Percentiles rank a stretch among this genome's conserved stretches.
These are phyloP conservation scores for Fraxinus dipetala DNA, from an alignment of 305 asterid genomes.

Conservation along the genomic window DNA sequence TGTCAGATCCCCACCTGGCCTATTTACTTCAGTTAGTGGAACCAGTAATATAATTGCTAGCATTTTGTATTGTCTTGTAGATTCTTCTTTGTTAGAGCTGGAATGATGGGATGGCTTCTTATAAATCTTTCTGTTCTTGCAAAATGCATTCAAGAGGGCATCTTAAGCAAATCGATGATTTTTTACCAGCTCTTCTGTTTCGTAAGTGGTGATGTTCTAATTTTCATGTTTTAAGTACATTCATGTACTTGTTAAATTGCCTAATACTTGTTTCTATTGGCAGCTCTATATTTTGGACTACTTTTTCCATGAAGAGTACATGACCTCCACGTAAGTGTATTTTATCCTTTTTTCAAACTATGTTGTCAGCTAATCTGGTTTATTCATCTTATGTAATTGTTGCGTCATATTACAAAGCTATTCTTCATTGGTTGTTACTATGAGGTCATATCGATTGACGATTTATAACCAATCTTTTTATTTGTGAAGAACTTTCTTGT, in stretches of 20 bases:
- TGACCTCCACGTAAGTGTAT: slow-evolving; percentile 94
- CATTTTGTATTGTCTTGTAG: slow-evolving; percentile 43
- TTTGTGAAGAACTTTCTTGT: neutral
- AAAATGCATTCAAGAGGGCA: slow-evolving; percentile 60
- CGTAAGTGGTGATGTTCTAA: slow-evolving; percentile 43
- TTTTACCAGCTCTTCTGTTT: slow-evolving; percentile 80
- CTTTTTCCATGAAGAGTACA: slow-evolving; percentile 85
- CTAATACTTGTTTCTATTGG: slow-evolving; percentile 9
- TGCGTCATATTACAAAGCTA: neutral
- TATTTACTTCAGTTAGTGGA: slow-evolving; percentile 6
- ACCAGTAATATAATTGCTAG: slow-evolving; percentile 4
- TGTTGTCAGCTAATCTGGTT: slow-evolving; percentile 4
- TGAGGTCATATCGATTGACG: neutral
- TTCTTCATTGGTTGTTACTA: neutral
- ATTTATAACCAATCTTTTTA: neutral
- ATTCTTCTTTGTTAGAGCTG: slow-evolving; percentile 96
- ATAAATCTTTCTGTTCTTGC: slow-evolving; percentile 86
- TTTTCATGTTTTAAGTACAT: slow-evolving; percentile 9
- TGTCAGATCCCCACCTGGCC: neutral
- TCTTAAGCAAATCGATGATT: slow-evolving; percentile 71
- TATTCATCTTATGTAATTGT: neutral
- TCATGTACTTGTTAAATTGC: slow-evolving; percentile 13
- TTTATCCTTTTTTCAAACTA: slow-evolving; percentile 15
- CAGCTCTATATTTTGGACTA: slow-evolving; percentile 90
- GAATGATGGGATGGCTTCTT: slow-evolving; percentile 99